Base-by-base conservation (phyloP, 257 asterid genomes). In the Voacanga thouarsii region DNA sequence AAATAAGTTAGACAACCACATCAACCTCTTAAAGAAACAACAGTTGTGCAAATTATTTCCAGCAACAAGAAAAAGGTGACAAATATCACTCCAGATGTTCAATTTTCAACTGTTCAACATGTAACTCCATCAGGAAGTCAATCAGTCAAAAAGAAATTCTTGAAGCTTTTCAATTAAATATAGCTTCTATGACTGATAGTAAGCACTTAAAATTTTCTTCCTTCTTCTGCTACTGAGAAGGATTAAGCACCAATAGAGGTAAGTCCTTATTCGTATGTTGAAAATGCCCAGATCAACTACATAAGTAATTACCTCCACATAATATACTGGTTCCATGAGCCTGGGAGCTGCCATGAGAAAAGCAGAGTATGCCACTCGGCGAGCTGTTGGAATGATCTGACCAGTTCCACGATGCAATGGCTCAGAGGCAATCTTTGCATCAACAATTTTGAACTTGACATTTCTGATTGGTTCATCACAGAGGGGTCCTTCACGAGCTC, bases 401-500 rank as follows among this genome's bases (percentile, higher is more conserved):
- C 99, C 97, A 26, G 99, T 91, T 79, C 97, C 98, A 70, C 98
- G 99, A 77, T 95, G 85, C 85, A 95, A 84, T 59, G 99, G 99
- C 89, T 95, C 99, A 14, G 94, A 90, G 66, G 99, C 99, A 82
- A 95, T 89, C 85, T 95, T 91, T 57, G 97, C 98, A 82, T 95
- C 98, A 68, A 93, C 99, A 71, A 93, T 95, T 84, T 95, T 93
- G 86, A 95, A 95, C 82, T 95, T 95, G 30, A 95, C 99, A 80
- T 93, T 93, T 86, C 99, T 90, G 72, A 95, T 95, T 64, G 99
- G 99, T 89, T 95, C 99, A 39, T 95, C 99, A 74, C 99, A 95
- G 10, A 95, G 96, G 18, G 99, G 99, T 30, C 99, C 99, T 85
- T 95, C 99, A 71, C 99, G 92, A 82, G 99, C 99, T 37, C 99